Percentiles rank a stretch among this genome's conserved stretches.
Conservation (phyloP, 192 early-diverging fungal genomes). For the Linnemannia hyalina region DNA sequence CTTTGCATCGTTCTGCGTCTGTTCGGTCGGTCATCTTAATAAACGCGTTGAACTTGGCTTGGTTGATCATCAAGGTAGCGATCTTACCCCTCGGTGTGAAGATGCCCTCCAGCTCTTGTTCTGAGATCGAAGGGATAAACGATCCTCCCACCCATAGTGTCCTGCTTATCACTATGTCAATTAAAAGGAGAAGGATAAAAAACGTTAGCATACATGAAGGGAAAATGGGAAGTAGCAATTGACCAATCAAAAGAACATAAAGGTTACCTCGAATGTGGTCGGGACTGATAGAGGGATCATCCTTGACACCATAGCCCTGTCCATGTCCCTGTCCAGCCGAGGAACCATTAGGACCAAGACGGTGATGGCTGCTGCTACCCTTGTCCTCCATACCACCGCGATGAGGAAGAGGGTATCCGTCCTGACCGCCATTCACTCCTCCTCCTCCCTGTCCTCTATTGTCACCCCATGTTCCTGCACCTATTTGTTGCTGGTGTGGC, state of each 20-base stretch:
- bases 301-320: slow-evolving; percentile 14
- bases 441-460: neutral
- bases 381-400: neutral
- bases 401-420: neutral
- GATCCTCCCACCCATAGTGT: slow-evolving; percentile 59
- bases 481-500: slow-evolving; percentile 1
- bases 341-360: neutral
- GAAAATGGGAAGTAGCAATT: neutral
- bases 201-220: neutral
- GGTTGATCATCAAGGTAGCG: slow-evolving; percentile 58
- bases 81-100: slow-evolving; percentile 51
- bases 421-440: neutral
- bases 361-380: neutral
- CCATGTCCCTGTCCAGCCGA: no score
- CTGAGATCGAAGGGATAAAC: slow-evolving; percentile 47
- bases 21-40: slow-evolving; percentile 59
- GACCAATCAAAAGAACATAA: neutral
- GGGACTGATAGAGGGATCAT: slow-evolving; percentile 30
- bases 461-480: neutral
- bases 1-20: slow-evolving; percentile 42
- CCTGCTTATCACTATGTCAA: slow-evolving; percentile 51
- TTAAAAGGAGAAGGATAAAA: neutral
- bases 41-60: slow-evolving; percentile 60
- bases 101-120: slow-evolving; percentile 45
- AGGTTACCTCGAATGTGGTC: slow-evolving; percentile 52